phyloP scores from a whole-genome alignment of 805 yeast species.

The Debaryomyces tyrocola region DNA sequence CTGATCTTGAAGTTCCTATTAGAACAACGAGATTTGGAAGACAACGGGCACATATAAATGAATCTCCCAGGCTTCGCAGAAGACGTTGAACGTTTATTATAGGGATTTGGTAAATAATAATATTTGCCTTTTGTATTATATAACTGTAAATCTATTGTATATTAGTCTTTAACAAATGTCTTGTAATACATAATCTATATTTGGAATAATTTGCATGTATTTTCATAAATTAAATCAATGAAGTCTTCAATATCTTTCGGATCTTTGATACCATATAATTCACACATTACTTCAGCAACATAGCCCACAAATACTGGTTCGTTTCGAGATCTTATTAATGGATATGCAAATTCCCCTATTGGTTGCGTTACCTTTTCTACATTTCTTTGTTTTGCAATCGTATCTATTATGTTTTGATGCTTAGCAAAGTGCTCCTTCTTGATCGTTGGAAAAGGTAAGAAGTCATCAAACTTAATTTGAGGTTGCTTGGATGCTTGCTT shows the following conservation, averaged over 20 bases:
- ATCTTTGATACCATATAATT: conserved; percentile 26
- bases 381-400: conserved; percentile 2
- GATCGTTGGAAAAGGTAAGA: conserved; percentile 60
- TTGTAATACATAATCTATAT: background rate
- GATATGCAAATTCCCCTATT: conserved; percentile 31
- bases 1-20: too few relatives aligned
- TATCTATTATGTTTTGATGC: conserved; percentile 19
- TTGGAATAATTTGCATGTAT: conserved; percentile 33
- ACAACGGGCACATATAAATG: too few relatives aligned
- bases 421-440: conserved; percentile 61
- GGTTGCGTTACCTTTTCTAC: conserved; percentile 6
- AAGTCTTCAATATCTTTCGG: conserved; percentile 30
- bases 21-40: too few relatives aligned
- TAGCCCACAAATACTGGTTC: conserved; percentile 88
- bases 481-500: conserved; percentile 13
- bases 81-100: too few relatives aligned
- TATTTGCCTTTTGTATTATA: conserved; percentile 2
- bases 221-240: conserved; percentile 35
- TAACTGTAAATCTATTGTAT: conserved; percentile 6
- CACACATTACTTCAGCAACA: conserved; percentile 58
- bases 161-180: background rate
- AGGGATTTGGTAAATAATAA: background rate
- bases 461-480: conserved; percentile 37
- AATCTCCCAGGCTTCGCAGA: too few relatives aligned
- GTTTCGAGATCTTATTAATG: conserved; percentile 78